These are phyloP conservation scores for Candida gorgasii DNA, from an alignment of 805 yeast genomes.

Conservation along the genomic window DNA sequence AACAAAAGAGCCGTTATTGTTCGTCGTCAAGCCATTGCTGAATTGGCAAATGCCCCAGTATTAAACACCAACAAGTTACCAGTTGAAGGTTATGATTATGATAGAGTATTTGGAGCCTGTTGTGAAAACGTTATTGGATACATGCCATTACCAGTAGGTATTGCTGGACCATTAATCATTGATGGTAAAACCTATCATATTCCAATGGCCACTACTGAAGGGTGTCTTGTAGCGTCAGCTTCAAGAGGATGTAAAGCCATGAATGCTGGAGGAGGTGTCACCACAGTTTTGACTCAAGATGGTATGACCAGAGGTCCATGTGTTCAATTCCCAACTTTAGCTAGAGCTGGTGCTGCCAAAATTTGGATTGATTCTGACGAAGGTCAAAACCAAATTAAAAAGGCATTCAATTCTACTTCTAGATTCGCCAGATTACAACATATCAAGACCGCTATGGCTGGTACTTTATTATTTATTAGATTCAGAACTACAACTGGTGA, in stretches of 20 bases:
- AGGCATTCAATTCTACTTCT: conserved; percentile 94
- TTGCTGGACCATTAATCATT: conserved; percentile 93
- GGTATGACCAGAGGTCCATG: conserved; percentile 99
- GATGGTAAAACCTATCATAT: conserved; percentile 87
- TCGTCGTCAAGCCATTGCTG: conserved; percentile 90
- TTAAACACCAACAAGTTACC: conserved; percentile 75
- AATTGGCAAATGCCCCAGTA: conserved; percentile 77
- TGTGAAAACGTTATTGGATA: conserved; percentile 98
- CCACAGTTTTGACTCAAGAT: conserved; percentile 88
- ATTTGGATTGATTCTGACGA: conserved; percentile 95
- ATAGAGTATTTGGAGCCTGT: conserved; percentile 97
- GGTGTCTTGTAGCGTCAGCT: conserved; percentile 96
- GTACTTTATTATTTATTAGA: conserved; percentile 82
- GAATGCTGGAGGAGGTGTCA: conserved; percentile 95
- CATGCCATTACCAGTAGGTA: conserved; percentile 95
- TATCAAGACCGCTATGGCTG: conserved; percentile 92
- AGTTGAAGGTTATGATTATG: conserved; percentile 81
- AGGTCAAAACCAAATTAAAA: conserved; percentile 78
- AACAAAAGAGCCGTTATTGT: conserved; percentile 90
- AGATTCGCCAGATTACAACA: conserved; percentile 94
- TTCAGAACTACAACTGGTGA: conserved; percentile 99
- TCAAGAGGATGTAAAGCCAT: conserved; percentile 99
- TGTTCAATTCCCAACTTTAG: conserved; percentile 79
- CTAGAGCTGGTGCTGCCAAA: conserved; percentile 92
- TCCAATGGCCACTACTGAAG: conserved; percentile 99